These are phyloP conservation scores for Backusella tarrabulga DNA, from an alignment of 192 early-diverging fungal species.

Conservation along the genomic window DNA sequence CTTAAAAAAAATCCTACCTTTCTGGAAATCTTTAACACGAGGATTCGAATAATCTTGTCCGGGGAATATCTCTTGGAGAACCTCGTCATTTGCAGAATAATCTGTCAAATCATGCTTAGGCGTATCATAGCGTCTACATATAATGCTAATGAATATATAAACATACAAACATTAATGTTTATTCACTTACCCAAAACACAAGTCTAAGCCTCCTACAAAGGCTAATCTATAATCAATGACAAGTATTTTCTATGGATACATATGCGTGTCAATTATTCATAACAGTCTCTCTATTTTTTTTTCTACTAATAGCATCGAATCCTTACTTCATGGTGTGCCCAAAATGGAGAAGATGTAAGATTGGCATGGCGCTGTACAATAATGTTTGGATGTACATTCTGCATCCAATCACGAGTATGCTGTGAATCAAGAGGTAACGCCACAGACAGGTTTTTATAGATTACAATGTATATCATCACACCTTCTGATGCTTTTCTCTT, in stretches of 20 bases:
- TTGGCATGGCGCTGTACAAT: constrained; percentile 85
- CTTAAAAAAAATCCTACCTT: constrained; percentile 35
- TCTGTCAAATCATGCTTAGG: constrained; percentile 74
- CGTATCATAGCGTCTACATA: constrained; percentile 77
- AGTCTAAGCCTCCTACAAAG: constrained; percentile 83
- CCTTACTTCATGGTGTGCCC: constrained; percentile 76
- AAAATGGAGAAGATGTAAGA: constrained; percentile 68
- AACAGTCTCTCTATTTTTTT: background rate
- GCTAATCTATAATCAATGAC: constrained; percentile 80
- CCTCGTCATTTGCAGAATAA: constrained; percentile 46
- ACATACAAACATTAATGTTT: background rate
- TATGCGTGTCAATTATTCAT: background rate
- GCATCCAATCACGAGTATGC: constrained; percentile 71
- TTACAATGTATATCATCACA: constrained; percentile 77
- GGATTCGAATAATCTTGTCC: constrained; percentile 92
- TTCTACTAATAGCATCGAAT: background rate
- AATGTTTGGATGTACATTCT: constrained; percentile 72
- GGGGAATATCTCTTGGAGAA: constrained; percentile 49
- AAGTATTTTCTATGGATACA: constrained; percentile 61
- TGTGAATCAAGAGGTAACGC: constrained; percentile 70
- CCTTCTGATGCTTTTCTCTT: constrained; percentile 81
- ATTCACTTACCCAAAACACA: constrained; percentile 71
- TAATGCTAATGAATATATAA: background rate
- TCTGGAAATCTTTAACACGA: constrained; percentile 74
- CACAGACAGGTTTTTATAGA: constrained; percentile 81